Evolutionary conservation across 2,329 filamentous ascomycete species (phyloP).

Genomic region (Bipolaris zeicola): DNA sequence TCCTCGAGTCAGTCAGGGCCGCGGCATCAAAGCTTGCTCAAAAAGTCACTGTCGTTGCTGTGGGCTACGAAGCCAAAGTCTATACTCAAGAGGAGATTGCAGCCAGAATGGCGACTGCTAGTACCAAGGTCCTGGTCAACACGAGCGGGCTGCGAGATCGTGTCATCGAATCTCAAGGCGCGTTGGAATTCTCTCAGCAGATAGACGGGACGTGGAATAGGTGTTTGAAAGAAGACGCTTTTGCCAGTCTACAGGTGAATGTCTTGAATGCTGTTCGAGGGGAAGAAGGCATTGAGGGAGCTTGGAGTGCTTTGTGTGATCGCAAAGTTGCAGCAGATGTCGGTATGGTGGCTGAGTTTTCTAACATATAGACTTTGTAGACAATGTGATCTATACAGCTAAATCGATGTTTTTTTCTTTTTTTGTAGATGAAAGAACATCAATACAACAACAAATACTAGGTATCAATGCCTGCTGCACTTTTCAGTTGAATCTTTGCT

Average conservation of each 20-base stretch:
- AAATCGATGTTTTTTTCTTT: too few species aligned
- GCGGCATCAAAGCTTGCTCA: background rate
- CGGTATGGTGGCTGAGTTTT: background rate
- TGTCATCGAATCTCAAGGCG: background rate
- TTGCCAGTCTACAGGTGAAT: background rate
- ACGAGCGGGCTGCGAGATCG: background rate
- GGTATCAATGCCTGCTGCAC: too few species aligned
- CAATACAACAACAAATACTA: too few species aligned
- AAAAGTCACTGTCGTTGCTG: background rate
- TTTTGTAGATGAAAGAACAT: too few species aligned
- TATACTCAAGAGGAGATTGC: background rate
- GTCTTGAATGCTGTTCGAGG: background rate
- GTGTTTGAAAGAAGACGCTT: background rate
- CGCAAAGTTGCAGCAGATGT: background rate
- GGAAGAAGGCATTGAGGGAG: conserved; percentile 1
- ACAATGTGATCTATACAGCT: background rate
- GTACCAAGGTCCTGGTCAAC: background rate
- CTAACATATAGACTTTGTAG: too few species aligned
- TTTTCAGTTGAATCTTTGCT: too few species aligned
- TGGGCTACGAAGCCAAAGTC: conserved; percentile 3
- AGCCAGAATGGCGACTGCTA: background rate
- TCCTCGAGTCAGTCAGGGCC: background rate
- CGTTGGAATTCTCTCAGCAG: background rate
- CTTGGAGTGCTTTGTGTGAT: background rate
- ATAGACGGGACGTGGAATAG: background rate